Evolutionary conservation across 2,329 filamentous ascomycete species (phyloP).

Genomic region (Xylariaceae sp.): DNA sequence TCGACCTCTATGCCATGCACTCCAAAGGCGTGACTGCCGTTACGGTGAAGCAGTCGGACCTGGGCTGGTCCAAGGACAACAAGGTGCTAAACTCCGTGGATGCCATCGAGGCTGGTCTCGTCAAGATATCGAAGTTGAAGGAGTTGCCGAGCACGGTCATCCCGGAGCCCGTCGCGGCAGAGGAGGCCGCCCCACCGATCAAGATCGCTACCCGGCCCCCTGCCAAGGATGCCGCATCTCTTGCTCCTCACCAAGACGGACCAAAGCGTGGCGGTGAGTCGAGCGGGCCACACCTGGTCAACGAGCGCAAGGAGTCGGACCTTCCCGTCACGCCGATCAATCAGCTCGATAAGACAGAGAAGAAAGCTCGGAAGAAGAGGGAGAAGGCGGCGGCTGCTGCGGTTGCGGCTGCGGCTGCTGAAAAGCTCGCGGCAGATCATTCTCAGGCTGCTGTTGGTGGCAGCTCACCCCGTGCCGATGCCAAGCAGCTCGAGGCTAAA

Average conservation of each 20-base stretch:
- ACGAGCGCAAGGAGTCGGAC: slow-evolving; percentile 28
- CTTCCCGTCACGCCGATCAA: slow-evolving; percentile 23
- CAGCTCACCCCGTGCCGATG: slow-evolving; percentile 30
- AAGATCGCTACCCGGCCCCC: slow-evolving; percentile 22
- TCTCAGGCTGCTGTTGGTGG: slow-evolving; percentile 37
- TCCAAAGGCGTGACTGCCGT: slow-evolving; percentile 93
- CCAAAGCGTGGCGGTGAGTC: slow-evolving; percentile 24
- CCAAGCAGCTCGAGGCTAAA: slow-evolving; percentile 31
- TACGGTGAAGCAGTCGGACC: slow-evolving; percentile 77
- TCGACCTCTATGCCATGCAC: slow-evolving; percentile 96
- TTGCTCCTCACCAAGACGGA: slow-evolving; percentile 21
- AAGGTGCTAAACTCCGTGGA: slow-evolving; percentile 77
- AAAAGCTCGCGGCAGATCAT: slow-evolving; percentile 35
- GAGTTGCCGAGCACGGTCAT: slow-evolving; percentile 42
- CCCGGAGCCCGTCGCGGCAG: slow-evolving; percentile 41
- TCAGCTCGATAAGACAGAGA: slow-evolving; percentile 30
- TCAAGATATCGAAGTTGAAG: slow-evolving; percentile 68
- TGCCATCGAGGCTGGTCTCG: slow-evolving; percentile 66
- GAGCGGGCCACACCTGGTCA: slow-evolving; percentile 13
- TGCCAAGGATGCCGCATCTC: slow-evolving; percentile 20
- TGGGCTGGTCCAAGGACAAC: slow-evolving; percentile 88
- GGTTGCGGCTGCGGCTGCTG: slow-evolving; percentile 38
- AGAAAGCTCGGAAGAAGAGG: slow-evolving; percentile 30
- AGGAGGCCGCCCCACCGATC: slow-evolving; percentile 33
- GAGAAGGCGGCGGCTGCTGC: slow-evolving; percentile 53